Evolutionary conservation across 1,139 yeast genomes (phyloP).

Genomic region (Kodamaea arcana): DNA sequence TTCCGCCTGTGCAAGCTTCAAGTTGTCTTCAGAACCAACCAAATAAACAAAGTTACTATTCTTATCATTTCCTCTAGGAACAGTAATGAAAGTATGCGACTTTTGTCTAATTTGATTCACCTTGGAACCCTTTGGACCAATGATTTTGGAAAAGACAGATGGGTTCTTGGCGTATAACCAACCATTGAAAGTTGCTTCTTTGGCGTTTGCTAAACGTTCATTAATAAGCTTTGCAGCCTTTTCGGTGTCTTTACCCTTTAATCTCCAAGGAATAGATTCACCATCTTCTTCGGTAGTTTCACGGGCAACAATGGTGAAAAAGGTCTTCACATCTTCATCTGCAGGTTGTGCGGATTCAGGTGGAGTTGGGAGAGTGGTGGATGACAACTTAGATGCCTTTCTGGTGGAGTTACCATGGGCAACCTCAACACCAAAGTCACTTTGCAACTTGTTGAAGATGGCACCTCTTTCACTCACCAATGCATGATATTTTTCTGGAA

Average conservation of each 20-base stretch:
- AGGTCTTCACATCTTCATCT: constrained; percentile 31
- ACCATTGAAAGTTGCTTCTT: constrained; percentile 29
- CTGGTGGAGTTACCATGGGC: constrained; percentile 54
- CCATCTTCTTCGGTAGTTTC: constrained; percentile 28
- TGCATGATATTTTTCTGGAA: constrained; percentile 58
- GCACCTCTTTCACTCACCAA: constrained; percentile 69
- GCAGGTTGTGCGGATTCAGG: constrained; percentile 49
- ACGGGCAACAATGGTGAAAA: constrained; percentile 39
- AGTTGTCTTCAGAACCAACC: constrained; percentile 31
- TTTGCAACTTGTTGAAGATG: constrained; percentile 53
- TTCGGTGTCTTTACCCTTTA: constrained; percentile 44
- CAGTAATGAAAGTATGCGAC: constrained; percentile 55
- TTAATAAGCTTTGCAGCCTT: constrained; percentile 36
- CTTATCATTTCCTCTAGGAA: constrained; percentile 59
- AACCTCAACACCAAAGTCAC: constrained; percentile 56
- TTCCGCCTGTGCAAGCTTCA: constrained; percentile 25
- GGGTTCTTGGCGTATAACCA: constrained; percentile 39
- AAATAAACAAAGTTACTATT: constrained; percentile 35
- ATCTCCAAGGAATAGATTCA: constrained; percentile 60
- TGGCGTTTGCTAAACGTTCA: constrained; percentile 32
- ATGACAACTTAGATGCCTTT: constrained; percentile 50
- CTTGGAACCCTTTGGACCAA: constrained; percentile 76
- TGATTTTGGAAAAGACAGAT: constrained; percentile 48
- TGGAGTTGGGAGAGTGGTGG: constrained; percentile 41
- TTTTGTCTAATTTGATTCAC: constrained; percentile 59